phyloP scores from a whole-genome alignment of 2,329 filamentous ascomycete species.

The Corynespora cassiicola region DNA sequence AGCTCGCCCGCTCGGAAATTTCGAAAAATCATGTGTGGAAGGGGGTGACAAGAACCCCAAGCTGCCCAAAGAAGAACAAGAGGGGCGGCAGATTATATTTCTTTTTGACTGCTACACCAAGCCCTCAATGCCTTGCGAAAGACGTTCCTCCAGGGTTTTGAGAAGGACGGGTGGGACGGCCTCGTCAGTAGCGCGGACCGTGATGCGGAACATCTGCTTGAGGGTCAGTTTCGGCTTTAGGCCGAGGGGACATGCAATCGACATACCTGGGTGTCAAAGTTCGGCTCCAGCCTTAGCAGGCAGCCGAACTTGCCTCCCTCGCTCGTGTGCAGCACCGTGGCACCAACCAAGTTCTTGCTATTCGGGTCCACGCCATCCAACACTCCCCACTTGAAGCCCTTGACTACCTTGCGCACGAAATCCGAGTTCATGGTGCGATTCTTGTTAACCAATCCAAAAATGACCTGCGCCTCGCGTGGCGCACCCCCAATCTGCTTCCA shows the following conservation, averaged over 20 bases:
- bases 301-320: slow-evolving; percentile 93
- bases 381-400: slow-evolving; percentile 89
- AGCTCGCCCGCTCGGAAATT: no score
- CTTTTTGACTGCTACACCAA: no score
- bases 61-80: no score
- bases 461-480: slow-evolving; percentile 84
- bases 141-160: slow-evolving; percentile 85
- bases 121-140: slow-evolving; percentile 63
- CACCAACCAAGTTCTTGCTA: slow-evolving; percentile 89
- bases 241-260: slow-evolving; percentile 2
- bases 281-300: slow-evolving; percentile 90
- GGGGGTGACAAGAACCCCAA: no score
- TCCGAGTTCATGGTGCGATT: slow-evolving; percentile 70
- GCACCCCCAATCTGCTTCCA: slow-evolving; percentile 98
- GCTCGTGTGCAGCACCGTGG: slow-evolving; percentile 82
- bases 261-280: slow-evolving; percentile 87
- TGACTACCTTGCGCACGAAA: slow-evolving; percentile 75
- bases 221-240: slow-evolving; percentile 24
- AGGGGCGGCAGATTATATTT: not conserved
- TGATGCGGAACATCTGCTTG: slow-evolving; percentile 90
- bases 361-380: slow-evolving; percentile 90
- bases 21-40: no score
- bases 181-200: slow-evolving; percentile 92
- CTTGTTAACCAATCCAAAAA: slow-evolving; percentile 74
- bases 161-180: slow-evolving; percentile 79